These are phyloP conservation scores for Dimocarpus longan DNA, from an alignment of 345 rosid genomes.

Conservation along the genomic window DNA sequence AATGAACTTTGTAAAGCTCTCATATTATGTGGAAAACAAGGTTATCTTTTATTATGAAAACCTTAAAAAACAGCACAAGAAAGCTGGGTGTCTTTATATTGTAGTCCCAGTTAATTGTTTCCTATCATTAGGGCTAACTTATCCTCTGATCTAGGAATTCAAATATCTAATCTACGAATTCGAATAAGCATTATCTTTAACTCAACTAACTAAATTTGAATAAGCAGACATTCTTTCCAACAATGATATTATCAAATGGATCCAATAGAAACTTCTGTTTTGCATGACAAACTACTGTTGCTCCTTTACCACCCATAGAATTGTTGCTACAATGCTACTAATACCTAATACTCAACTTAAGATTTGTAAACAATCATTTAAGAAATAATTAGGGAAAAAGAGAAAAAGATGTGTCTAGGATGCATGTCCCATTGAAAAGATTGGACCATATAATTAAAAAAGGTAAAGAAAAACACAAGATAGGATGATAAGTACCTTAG, in stretches of 20 bases:
- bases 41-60: too few relatives aligned
- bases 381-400: not conserved
- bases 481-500: conserved; percentile 58
- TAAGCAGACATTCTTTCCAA: not conserved
- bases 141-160: too few relatives aligned
- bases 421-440: not conserved
- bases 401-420: not conserved
- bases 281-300: not conserved
- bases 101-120: too few relatives aligned
- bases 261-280: not conserved
- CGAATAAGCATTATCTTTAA: too few relatives aligned
- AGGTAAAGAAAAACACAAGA: not conserved
- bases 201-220: too few relatives aligned
- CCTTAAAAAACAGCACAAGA: too few relatives aligned
- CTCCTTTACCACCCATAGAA: not conserved
- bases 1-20: too few relatives aligned
- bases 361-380: not conserved
- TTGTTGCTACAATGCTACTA: not conserved
- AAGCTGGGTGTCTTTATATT: too few relatives aligned
- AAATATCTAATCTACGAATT: too few relatives aligned
- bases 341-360: not conserved
- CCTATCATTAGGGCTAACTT: too few relatives aligned
- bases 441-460: not conserved
- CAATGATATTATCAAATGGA: not conserved
- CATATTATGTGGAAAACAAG: too few relatives aligned